Percentiles rank a stretch among this genome's conserved stretches.
Conservation (phyloP, 371 early-diverging fungal genomes). For the Nematocida ironsii region DNA sequence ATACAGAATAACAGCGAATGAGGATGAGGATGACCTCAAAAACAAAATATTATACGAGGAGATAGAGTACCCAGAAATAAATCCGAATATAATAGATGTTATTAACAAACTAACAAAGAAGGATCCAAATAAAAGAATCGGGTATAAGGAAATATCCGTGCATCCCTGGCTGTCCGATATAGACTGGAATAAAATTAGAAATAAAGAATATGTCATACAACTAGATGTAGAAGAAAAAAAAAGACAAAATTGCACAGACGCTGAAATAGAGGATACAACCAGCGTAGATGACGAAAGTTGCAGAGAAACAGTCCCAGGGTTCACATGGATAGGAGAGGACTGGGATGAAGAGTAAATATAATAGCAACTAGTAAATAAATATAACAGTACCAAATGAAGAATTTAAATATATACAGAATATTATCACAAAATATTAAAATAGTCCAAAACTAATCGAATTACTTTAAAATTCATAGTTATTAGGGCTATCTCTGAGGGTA, state of each 20-base stretch:
- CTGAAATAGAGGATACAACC: background rate
- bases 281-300: conserved; percentile 26
- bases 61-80: conserved; percentile 75
- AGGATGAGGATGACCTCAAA: conserved; percentile 53
- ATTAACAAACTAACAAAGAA: conserved; percentile 73
- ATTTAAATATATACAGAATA: background rate
- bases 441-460: background rate
- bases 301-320: conserved; percentile 27
- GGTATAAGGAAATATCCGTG: conserved; percentile 74
- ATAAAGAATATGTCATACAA: conserved; percentile 75
- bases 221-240: conserved; percentile 66
- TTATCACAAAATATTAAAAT: background rate
- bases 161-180: conserved; percentile 79
- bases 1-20: conserved; percentile 71
- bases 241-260: background rate
- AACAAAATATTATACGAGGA: conserved; percentile 62
- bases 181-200: conserved; percentile 81
- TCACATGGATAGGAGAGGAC: conserved; percentile 50
- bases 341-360: conserved; percentile 30
- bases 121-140: conserved; percentile 74
- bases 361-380: background rate
- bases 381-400: background rate
- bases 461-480: background rate
- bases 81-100: conserved; percentile 72
- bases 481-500: background rate